A percentile compares a stretch with the other conserved stretches of the same genome.
Evolutionary conservation across 1,284 basidiomycete genomes (phyloP).

Genomic region (Irpex lacteus): DNA sequence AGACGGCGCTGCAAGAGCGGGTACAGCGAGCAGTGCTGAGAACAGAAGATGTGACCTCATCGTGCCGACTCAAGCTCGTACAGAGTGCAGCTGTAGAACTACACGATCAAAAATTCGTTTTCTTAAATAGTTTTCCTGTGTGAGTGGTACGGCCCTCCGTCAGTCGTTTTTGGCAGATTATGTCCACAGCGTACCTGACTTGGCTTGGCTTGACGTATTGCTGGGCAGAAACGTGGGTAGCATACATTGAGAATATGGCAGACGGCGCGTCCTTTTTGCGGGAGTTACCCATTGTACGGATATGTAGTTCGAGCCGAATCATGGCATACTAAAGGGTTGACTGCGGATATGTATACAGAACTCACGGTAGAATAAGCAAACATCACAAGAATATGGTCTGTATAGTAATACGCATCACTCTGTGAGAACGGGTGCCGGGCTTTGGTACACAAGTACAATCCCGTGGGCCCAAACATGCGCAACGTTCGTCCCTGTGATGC

Average conservation of each 20-base stretch:
- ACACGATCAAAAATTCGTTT: background rate
- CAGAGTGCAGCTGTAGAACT: background rate
- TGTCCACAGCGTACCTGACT: background rate
- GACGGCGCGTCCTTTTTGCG: background rate
- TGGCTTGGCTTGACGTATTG: background rate
- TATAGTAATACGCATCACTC: background rate
- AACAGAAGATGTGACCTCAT: background rate
- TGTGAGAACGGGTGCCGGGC: background rate
- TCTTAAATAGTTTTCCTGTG: background rate
- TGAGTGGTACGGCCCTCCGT: background rate
- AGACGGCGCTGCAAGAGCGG: constrained; percentile 10
- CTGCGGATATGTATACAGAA: background rate
- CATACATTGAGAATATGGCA: background rate
- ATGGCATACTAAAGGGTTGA: background rate
- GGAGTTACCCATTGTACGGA: background rate
- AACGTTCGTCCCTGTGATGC: constrained; percentile 12
- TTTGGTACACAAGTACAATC: constrained; percentile 1
- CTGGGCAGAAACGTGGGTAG: constrained; percentile 23
- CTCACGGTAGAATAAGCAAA: background rate
- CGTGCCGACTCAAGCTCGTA: background rate
- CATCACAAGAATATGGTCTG: background rate
- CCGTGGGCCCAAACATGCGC: background rate
- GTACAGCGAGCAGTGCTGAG: background rate
- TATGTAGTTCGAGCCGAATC: no score
- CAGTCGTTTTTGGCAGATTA: background rate